A percentile compares a stretch with the other conserved stretches of the same genome.
phyloP scores from a whole-genome alignment of 192 early-diverging fungal species.

The Backusella parvicylindrica region DNA sequence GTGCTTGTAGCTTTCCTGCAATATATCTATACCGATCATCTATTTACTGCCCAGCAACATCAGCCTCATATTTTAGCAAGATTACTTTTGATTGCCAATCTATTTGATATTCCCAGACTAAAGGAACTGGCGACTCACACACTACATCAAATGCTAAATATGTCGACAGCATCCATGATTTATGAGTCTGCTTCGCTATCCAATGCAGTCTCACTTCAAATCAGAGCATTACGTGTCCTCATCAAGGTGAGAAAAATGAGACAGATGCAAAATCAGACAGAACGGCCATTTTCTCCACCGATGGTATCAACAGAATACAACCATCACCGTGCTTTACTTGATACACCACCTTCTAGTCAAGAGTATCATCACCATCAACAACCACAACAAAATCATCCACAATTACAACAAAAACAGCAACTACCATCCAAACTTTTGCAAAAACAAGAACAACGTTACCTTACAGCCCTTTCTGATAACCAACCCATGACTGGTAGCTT shows the following conservation, averaged over 20 bases:
- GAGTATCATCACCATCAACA: background rate
- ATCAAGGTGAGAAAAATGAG: slow-evolving; percentile 53
- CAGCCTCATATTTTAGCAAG: slow-evolving; percentile 62
- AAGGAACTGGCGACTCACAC: slow-evolving; percentile 53
- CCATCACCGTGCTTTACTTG: background rate
- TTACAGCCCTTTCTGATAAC: background rate
- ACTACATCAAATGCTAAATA: slow-evolving; percentile 59
- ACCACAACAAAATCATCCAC: slow-evolving; percentile 29
- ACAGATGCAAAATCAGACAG: background rate
- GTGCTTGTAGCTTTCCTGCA: slow-evolving; percentile 61
- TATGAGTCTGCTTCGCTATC: slow-evolving; percentile 65
- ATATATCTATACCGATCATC: slow-evolving; percentile 63
- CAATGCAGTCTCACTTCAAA: slow-evolving; percentile 59
- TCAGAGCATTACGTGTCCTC: slow-evolving; percentile 50
- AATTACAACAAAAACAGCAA: slow-evolving; percentile 39
- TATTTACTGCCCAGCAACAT: slow-evolving; percentile 61
- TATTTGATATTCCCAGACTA: slow-evolving; percentile 54
- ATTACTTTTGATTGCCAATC: slow-evolving; percentile 56
- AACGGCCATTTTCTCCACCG: background rate
- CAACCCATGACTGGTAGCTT: background rate
- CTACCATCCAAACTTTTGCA: background rate
- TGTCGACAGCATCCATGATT: slow-evolving; percentile 58
- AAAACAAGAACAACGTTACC: background rate
- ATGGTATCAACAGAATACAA: background rate
- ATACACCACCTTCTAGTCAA: background rate